A percentile compares a stretch with the other conserved stretches of the same genome.
These are phyloP conservation scores for Alternaria viburni DNA, from an alignment of 2,329 filamentous ascomycete species.

Conservation along the genomic window DNA sequence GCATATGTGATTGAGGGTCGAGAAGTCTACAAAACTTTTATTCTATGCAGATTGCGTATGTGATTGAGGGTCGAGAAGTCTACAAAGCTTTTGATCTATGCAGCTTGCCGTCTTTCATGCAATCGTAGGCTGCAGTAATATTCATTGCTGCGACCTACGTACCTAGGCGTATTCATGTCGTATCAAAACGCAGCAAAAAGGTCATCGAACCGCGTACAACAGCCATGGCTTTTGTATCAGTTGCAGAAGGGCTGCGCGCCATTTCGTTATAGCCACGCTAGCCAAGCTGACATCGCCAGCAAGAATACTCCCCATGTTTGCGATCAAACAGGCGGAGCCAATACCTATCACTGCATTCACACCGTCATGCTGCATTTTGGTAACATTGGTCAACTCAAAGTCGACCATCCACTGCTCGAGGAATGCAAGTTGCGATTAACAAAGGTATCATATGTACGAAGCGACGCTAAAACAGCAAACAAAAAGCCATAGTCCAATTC, in stretches of 20 bases:
- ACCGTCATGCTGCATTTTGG: background rate
- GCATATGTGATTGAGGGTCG: background rate
- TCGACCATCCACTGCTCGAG: background rate
- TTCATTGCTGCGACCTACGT: background rate
- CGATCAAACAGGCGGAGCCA: background rate
- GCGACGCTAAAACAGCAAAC: constrained; percentile 1
- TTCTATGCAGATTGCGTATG: background rate
- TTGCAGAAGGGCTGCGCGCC: background rate
- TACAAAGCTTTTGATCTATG: background rate
- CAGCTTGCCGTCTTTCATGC: background rate
- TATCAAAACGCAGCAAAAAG: background rate
- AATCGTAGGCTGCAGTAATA: background rate
- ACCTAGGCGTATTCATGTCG: background rate
- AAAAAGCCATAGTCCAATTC: background rate
- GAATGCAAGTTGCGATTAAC: background rate
- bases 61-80: background rate
- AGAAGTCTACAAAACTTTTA: background rate
- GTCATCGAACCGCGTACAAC: background rate
- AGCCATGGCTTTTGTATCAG: background rate
- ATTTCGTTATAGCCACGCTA: background rate
- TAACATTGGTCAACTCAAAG: background rate
- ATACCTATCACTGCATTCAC: background rate
- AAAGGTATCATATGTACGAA: constrained; percentile 7
- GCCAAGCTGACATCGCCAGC: background rate
- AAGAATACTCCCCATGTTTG: background rate